Evolutionary conservation across 305 asterid species (phyloP), one percentile per base, ranked within the genome.

Genomic region (Fraxinus angustifolia): DNA sequence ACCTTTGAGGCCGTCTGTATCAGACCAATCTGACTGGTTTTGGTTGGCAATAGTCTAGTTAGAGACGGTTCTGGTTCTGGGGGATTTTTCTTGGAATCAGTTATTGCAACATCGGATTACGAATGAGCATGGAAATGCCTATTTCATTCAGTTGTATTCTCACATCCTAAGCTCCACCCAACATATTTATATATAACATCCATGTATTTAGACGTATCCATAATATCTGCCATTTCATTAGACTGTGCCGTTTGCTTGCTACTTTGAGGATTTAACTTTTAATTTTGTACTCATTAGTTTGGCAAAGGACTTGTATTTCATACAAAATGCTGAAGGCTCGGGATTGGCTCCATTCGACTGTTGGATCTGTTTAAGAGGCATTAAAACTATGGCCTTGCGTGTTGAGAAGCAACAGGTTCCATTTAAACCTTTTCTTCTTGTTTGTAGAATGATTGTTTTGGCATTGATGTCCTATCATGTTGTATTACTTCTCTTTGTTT

Each of bases 291-390:
- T 77, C 26, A 38, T 78, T 87, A 95, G 99, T 84, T 85, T 92
- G 90, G 97, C 91, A 11, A 91, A 89, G 83, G 91, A 90, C 2
- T 83, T 94, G 42, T 91, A 92, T 81, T 91, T 91, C 89, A 91
- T 92, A 73, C 99, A 95, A 86, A 95, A 94, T 75, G 97, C 99
- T 8, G 98, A 95, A 88, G 98, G 99, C 76, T 83, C 99, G 8
- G 95, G 97, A 34, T 87, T 96, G 87, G 95, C 97, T 79, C 98
- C 98, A 76, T 96, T 96, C 58, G 98, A 94, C 87, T 95, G 99
- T 81, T 95, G 99, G 96, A 92, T 92, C n/a, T 92, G 97, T 86
- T 87, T 95, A 88, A 89, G 98, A 89, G 97, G 97, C 86, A 91
- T 94, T 81, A 92, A 94, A 87, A 94, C 97, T 48, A 94, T 94